phyloP scores from a whole-genome alignment of 2,329 filamentous ascomycete genomes.

The Epichloe aotearoae region DNA sequence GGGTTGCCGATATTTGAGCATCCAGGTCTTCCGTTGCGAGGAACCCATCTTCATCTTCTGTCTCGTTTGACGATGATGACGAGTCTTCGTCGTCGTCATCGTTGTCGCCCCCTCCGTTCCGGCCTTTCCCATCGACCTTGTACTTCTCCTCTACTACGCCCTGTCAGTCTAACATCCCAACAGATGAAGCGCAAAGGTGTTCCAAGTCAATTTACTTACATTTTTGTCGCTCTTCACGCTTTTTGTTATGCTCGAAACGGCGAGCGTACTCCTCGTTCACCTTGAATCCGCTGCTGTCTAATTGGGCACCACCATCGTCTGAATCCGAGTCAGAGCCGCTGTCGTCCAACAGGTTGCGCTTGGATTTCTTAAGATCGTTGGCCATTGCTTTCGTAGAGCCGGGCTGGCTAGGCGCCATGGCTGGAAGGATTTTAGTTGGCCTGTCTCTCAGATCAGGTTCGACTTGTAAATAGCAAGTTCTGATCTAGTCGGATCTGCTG shows the following conservation, averaged over 20 bases:
- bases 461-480: neutral
- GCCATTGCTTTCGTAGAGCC: slow-evolving; percentile 5
- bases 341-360: slow-evolving; percentile 42
- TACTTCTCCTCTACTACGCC: slow-evolving; percentile 76
- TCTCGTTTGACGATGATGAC: slow-evolving; percentile 61
- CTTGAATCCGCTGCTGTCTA: slow-evolving; percentile 45
- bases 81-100: slow-evolving; percentile 30
- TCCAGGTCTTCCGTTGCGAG: slow-evolving; percentile 78
- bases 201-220: slow-evolving; percentile 29
- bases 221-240: slow-evolving; percentile 71
- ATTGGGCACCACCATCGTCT: slow-evolving; percentile 28
- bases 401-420: slow-evolving; percentile 7
- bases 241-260: slow-evolving; percentile 94
- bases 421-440: neutral
- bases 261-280: slow-evolving; percentile 85
- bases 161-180: slow-evolving; percentile 5
- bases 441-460: neutral
- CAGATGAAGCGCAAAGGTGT: neutral
- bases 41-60: slow-evolving; percentile 83
- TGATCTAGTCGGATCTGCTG: neutral
- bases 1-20: slow-evolving; percentile 71
- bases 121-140: slow-evolving; percentile 28
- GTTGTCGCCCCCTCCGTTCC: slow-evolving; percentile 9
- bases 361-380: slow-evolving; percentile 21
- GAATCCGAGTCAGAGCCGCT: slow-evolving; percentile 39